A percentile compares a stretch with the other conserved stretches of the same genome.
Evolutionary conservation across 306 rosid genomes (phyloP).

Genomic region (Astragalus membranaceus): DNA sequence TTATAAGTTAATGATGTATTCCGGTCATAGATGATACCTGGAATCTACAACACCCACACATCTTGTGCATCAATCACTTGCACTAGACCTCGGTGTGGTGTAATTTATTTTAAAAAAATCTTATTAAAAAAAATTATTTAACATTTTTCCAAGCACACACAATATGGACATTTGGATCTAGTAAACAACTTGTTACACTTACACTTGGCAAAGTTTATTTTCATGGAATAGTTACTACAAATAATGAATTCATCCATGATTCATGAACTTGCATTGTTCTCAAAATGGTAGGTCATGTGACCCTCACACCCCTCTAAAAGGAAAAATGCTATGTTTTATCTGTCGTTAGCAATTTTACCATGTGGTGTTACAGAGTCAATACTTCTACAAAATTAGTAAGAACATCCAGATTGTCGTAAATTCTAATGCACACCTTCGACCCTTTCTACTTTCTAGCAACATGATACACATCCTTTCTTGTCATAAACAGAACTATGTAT

Average conservation of each 20-base stretch:
- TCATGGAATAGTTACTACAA: background rate
- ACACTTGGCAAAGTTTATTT: background rate
- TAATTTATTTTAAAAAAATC: no score
- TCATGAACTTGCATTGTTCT: background rate
- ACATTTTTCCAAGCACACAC: background rate
- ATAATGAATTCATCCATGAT: background rate
- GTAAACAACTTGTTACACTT: background rate
- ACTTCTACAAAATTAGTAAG: background rate
- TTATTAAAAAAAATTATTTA: no score
- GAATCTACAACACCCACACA: no score
- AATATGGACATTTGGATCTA: background rate
- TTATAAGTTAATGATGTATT: no score
- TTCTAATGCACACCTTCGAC: background rate
- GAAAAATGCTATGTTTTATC: conserved; percentile 3
- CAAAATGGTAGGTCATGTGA: conserved; percentile 1
- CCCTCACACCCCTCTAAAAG: background rate
- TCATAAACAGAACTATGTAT: background rate
- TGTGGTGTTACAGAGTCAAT: background rate
- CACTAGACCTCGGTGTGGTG: no score
- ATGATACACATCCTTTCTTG: background rate
- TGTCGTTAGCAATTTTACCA: conserved; percentile 19
- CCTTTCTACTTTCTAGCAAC: background rate
- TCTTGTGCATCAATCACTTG: no score
- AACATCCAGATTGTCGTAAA: background rate
- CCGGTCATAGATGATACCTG: no score